Percentiles rank a stretch among this genome's conserved stretches.
Evolutionary conservation across 345 rosid genomes (phyloP).

Genomic region (Chamaenerion angustifolium): DNA sequence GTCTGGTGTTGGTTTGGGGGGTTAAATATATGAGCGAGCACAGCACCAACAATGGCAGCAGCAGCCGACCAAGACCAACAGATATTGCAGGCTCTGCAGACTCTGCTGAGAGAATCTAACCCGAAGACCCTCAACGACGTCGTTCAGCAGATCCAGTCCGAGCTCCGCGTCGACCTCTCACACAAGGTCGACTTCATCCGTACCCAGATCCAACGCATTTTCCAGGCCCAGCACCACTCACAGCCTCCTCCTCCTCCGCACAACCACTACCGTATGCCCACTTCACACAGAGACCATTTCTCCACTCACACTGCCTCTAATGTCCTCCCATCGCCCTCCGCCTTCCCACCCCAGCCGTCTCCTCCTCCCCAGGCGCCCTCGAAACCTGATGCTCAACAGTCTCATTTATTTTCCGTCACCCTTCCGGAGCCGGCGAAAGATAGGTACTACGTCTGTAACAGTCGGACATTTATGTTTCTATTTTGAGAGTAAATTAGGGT

Average conservation of each 20-base stretch:
- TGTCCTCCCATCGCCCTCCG: not conserved
- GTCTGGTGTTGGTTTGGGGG: too few relatives aligned
- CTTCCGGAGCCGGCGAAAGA: conserved; percentile 2
- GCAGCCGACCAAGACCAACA: conserved; percentile 2
- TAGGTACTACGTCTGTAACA: not conserved
- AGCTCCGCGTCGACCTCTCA: conserved; percentile 67
- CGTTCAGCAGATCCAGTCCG: conserved; percentile 73
- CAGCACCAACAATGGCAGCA: conserved; percentile 1
- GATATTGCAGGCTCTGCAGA: conserved; percentile 13
- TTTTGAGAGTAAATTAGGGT: not conserved
- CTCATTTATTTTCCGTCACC: not conserved
- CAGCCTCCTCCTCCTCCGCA: not conserved
- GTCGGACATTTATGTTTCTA: too few relatives aligned
- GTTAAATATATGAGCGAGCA: conserved; percentile 4
- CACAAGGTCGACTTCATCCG: conserved; percentile 36
- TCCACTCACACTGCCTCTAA: conserved; percentile 24
- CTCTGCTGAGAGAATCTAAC: conserved; percentile 52
- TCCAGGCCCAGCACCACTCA: too few relatives aligned
- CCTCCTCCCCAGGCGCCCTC: not conserved
- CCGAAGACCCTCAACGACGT: conserved; percentile 68
- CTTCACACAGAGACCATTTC: conserved; percentile 9
- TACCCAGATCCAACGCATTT: too few relatives aligned
- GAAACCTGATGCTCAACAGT: not conserved
- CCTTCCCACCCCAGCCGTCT: not conserved
- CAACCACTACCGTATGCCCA: conserved; percentile 7